Evolutionary conservation across 2,329 filamentous ascomycete species (phyloP).

Genomic region (Neofusicoccum cordaticola): DNA sequence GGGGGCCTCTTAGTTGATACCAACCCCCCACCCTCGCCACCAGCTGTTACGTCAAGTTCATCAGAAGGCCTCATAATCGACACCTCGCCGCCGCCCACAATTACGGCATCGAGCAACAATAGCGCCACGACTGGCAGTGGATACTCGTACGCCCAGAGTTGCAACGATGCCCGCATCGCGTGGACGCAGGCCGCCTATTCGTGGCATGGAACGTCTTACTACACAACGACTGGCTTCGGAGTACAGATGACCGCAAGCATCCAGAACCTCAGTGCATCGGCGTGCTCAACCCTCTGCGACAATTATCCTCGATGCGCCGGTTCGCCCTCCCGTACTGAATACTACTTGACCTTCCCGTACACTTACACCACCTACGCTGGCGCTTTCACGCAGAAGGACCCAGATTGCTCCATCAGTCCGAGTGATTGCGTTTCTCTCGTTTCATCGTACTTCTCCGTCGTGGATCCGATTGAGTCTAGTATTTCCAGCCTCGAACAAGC

Average conservation of each 20-base stretch:
- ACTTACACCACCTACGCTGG: background rate
- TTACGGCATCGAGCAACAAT: background rate
- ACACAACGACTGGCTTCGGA: background rate
- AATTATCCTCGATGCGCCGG: background rate
- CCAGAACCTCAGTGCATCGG: background rate
- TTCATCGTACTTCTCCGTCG: background rate
- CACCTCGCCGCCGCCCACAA: background rate
- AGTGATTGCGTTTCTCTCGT: background rate
- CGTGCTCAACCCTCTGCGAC: background rate
- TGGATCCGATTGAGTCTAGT: background rate
- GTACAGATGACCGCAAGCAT: background rate
- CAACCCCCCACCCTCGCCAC: background rate
- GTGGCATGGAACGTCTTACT: background rate
- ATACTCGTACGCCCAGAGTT: background rate
- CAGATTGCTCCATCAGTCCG: background rate
- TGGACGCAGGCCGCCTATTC: background rate
- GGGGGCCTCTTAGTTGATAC: background rate
- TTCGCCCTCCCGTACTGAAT: background rate
- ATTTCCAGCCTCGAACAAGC: background rate
- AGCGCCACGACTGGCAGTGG: background rate
- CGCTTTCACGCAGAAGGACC: background rate
- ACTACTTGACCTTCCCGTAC: background rate
- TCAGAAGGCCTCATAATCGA: too few species aligned
- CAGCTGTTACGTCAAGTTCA: background rate
- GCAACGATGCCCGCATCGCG: background rate